phyloP scores from a whole-genome alignment of 495 filamentous ascomycete species.

The Hypoxylon rickii region DNA sequence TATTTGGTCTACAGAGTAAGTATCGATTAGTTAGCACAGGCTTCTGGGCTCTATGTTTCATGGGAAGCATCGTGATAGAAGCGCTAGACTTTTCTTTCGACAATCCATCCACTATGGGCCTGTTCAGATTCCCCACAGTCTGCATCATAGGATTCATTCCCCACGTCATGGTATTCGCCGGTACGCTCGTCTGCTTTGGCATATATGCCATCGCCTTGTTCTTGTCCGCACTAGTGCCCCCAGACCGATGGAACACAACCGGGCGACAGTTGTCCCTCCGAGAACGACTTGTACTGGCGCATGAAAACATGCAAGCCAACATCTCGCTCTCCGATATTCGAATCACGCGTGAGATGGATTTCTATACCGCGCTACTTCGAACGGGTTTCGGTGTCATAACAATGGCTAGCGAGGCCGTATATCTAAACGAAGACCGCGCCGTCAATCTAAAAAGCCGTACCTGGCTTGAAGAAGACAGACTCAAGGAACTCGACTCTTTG shows the following conservation, averaged over 20 bases:
- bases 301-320: constrained; percentile 90
- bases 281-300: constrained; percentile 64
- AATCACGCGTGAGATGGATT: constrained; percentile 85
- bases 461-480: constrained; percentile 87
- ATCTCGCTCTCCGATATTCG: constrained; percentile 78
- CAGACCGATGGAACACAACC: constrained; percentile 28
- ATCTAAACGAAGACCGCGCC: constrained; percentile 83
- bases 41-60: constrained; percentile 88
- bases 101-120: constrained; percentile 48
- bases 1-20: constrained; percentile 75
- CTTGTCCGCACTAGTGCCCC: constrained; percentile 72
- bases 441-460: constrained; percentile 78
- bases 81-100: constrained; percentile 63
- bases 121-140: constrained; percentile 86
- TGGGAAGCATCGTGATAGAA: constrained; percentile 76
- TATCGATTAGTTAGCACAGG: constrained; percentile 83
- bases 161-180: constrained; percentile 79
- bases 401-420: constrained; percentile 93
- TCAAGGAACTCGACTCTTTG: constrained; percentile 64
- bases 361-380: constrained; percentile 87
- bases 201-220: constrained; percentile 80
- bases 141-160: constrained; percentile 95
- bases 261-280: constrained; percentile 38
- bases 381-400: constrained; percentile 85
- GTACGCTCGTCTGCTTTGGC: constrained; percentile 70